These are phyloP conservation scores for Talaromyces adpressus DNA, from an alignment of 495 filamentous ascomycete genomes.

Conservation along the genomic window DNA sequence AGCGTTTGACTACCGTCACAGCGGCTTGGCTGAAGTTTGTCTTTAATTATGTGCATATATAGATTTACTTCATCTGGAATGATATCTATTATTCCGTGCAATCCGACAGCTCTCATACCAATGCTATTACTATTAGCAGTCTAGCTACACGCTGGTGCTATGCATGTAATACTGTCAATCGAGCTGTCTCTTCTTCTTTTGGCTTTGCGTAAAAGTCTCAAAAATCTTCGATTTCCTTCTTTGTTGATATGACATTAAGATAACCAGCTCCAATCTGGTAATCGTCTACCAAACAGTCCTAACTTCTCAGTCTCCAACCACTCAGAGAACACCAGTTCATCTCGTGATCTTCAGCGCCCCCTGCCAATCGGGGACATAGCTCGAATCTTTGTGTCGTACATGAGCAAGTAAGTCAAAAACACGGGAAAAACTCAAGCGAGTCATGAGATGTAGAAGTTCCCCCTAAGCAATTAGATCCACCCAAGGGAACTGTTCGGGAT, in stretches of 20 bases:
- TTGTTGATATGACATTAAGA: neutral
- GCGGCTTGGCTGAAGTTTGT: slow-evolving; percentile 34
- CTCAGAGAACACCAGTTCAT: neutral
- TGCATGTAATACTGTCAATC: neutral
- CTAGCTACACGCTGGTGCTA: neutral
- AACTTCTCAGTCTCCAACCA: neutral
- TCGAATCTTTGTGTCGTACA: neutral
- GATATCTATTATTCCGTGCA: neutral
- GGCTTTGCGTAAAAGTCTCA: neutral
- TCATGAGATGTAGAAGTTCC: neutral
- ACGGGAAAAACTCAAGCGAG: neutral
- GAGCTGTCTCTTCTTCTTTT: neutral
- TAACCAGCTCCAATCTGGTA: neutral
- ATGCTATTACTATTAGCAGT: neutral
- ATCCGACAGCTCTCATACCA: neutral
- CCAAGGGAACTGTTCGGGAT: neutral
- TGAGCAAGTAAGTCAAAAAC: neutral
- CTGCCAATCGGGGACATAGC: neutral
- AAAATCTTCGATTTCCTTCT: neutral
- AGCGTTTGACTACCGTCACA: slow-evolving; percentile 52
- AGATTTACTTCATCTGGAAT: neutral
- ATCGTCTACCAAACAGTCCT: neutral
- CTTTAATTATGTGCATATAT: neutral
- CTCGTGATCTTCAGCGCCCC: neutral
- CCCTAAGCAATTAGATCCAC: neutral